Evolutionary conservation across 306 rosid genomes (phyloP), one percentile per base, ranked within the genome.

Genomic region (Lithocarpus polystachyus): DNA sequence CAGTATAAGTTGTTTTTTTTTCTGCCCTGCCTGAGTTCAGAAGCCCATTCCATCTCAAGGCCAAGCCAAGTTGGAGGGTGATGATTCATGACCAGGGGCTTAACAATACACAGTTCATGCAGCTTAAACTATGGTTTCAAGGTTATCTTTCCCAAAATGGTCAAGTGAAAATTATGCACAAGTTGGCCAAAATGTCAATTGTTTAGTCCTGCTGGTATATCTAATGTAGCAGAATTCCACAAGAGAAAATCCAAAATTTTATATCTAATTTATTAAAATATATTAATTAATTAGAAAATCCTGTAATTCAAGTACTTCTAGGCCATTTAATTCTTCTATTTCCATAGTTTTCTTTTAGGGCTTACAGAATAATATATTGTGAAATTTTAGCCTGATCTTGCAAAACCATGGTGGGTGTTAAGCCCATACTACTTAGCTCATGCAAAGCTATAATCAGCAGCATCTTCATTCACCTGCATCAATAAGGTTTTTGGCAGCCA

Each of bases 401-500:
- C 73, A 26, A 55, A 64, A 54, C 45, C 56, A 20, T 10, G 48
- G 62, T 29, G 23, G 14, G 28, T 55, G 28, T 8, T 9, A 54
- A 54, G 17, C 52, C 20, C 51, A 4, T 24, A 29, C 48, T 20
- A 33, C 22, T 77, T 20, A 31, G 14, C 20, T n/a, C 77, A 74
- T 20, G 68, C 37, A 51, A 48, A 78, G 56, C n/a, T 24, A 64
- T 64, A 35, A 62, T 37, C 20, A 51, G 5, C 12, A 12, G 57
- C 82, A 80, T 77, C 11, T 75, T 28, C 56, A 22, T 29, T 83
- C 75, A 92, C 99, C 97, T 75, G 97, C 93, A 83, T 90, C 92
- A 68, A 92, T 79, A 37, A 95, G 89, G 72, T 90, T 92, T 84
- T 87, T 91, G 80, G 99, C 85, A 76, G 99, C 99, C 31, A 53